Evolutionary conservation across 306 rosid species (phyloP), one percentile per base, ranked within the genome.

Genomic region (Casuarina equisetifolia): DNA sequence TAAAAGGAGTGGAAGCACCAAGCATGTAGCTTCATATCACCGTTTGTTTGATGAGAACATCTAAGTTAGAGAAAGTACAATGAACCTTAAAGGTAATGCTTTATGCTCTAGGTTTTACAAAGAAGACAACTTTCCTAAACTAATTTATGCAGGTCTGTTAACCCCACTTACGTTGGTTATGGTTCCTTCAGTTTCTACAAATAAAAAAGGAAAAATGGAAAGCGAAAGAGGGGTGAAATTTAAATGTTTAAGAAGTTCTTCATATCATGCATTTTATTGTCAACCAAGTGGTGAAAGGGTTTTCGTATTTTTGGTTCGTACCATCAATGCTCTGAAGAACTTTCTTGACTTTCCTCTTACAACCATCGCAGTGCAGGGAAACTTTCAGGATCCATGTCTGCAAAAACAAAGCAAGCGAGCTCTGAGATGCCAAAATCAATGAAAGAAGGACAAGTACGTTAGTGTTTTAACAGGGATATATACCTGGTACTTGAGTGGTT

Each of bases 281-380:
- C 69, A 72, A 35, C 78, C 17, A 78, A 59, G 17, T 45, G 36
- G 50, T 35, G 49, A 5, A 32, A 49, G 13, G n/a, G 4, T 16
- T 55, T 39, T 38, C 44, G n/a, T 54, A 58, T 64, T 73, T 43
- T 70, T 67, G 73, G 19, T 70, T 71, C 54, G 62, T 92, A 94
- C 98, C 97, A 45, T 91, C 97, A 78, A 90, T 94, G 82, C 79
- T 84, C 74, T 82, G 93, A 1, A 94, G 90, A 78, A 88, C 88
- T 84, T 91, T 94, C 89, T 88, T 91, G 48, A 94, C 96, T 79
- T 91, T 89, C 84, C 86, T 89, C 63, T 88, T 88, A 87, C 98
- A 94, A 69, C 98, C 98, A 74, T 94, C 93, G 70, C 98, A 91
- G 86, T 93, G 89, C 79, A 94, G 92, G 71, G 91, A 87, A 75